A percentile compares a stretch with the other conserved stretches of the same genome.
Conservation (phyloP, 192 early-diverging fungal species). For the Coemansia sp. region DNA sequence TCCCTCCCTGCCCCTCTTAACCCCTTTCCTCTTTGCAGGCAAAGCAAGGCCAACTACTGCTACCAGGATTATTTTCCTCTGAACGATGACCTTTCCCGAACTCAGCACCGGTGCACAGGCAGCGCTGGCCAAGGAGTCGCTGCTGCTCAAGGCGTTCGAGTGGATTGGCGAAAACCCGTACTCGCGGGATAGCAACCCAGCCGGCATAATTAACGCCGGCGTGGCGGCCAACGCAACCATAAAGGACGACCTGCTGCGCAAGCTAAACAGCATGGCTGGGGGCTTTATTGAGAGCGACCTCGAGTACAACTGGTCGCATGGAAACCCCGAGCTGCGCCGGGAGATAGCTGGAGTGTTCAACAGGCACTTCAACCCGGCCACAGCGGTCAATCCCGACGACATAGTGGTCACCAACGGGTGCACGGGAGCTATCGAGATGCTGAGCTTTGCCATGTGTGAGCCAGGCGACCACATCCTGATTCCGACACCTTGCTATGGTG, state of each 20-base stretch:
- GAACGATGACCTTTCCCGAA: slow-evolving; percentile 19
- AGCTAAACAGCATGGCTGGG: slow-evolving; percentile 35
- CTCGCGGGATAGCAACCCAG: slow-evolving; percentile 49
- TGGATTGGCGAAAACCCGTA: slow-evolving; percentile 40
- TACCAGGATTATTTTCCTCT: too few species aligned
- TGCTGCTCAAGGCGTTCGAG: slow-evolving; percentile 20
- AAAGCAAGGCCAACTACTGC: too few species aligned
- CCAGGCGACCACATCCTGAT: slow-evolving; percentile 71
- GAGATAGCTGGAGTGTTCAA: slow-evolving; percentile 64
- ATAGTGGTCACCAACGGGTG: slow-evolving; percentile 67
- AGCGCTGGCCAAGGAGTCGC: slow-evolving; percentile 16
- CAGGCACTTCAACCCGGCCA: slow-evolving; percentile 55
- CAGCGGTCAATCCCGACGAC: slow-evolving; percentile 47
- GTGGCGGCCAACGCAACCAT: slow-evolving; percentile 76
- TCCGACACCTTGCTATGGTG: slow-evolving; percentile 73
- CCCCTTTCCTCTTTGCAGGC: too few species aligned
- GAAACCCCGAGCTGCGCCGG: slow-evolving; percentile 54
- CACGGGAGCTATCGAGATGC: slow-evolving; percentile 59
- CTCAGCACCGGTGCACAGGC: slow-evolving; percentile 28
- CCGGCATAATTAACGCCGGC: slow-evolving; percentile 77
- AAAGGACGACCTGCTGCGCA: slow-evolving; percentile 51
- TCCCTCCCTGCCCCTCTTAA: too few species aligned
- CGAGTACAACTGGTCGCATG: slow-evolving; percentile 51
- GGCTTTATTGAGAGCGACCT: slow-evolving; percentile 28
- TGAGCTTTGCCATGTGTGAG: slow-evolving; percentile 62